Percentiles rank a stretch among this genome's conserved stretches.
phyloP scores from a whole-genome alignment of 129 eudicot species.

The Escallonia herrerae region DNA sequence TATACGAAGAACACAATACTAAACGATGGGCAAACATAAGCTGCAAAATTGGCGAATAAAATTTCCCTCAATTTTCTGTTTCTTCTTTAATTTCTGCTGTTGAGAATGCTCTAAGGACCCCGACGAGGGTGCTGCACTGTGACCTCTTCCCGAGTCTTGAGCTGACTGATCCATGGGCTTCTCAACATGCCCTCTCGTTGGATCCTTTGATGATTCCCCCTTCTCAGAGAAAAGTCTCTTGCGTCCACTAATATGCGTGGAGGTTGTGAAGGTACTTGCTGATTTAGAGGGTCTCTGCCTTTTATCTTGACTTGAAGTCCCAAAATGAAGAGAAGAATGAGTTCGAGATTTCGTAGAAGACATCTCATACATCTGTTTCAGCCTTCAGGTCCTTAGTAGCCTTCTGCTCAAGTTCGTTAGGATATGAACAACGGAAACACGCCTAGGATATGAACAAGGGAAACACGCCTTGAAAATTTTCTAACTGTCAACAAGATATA shows the following conservation, averaged over 20 bases:
- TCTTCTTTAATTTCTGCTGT: slow-evolving; percentile 52
- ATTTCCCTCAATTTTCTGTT: slow-evolving; percentile 18
- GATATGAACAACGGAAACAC: slow-evolving; percentile 54
- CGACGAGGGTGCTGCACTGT: slow-evolving; percentile 25
- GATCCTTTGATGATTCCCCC: slow-evolving; percentile 25
- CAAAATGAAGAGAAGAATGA: slow-evolving; percentile 31
- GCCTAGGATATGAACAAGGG: too few species aligned
- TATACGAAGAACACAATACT: too few species aligned
- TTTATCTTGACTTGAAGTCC: slow-evolving; percentile 49
- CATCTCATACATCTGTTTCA: slow-evolving; percentile 35
- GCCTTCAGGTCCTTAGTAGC: slow-evolving; percentile 24
- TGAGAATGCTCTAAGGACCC: slow-evolving; percentile 41
- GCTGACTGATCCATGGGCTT: slow-evolving; percentile 16
- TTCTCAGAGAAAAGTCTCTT: slow-evolving; percentile 31
- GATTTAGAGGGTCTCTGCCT: slow-evolving; percentile 19
- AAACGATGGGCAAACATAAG: neutral
- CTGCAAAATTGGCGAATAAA: neutral
- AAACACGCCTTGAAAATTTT: slow-evolving; percentile 60
- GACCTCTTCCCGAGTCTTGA: slow-evolving; percentile 37
- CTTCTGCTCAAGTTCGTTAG: slow-evolving; percentile 45
- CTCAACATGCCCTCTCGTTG: slow-evolving; percentile 21
- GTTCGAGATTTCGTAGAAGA: slow-evolving; percentile 43
- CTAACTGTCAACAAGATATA: slow-evolving; percentile 45
- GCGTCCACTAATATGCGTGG: slow-evolving; percentile 41
- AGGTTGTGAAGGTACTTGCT: slow-evolving; percentile 24